Base-by-base conservation (phyloP, 2,329 filamentous ascomycete species). In the Paraphaeosphaeria sporulosa region DNA sequence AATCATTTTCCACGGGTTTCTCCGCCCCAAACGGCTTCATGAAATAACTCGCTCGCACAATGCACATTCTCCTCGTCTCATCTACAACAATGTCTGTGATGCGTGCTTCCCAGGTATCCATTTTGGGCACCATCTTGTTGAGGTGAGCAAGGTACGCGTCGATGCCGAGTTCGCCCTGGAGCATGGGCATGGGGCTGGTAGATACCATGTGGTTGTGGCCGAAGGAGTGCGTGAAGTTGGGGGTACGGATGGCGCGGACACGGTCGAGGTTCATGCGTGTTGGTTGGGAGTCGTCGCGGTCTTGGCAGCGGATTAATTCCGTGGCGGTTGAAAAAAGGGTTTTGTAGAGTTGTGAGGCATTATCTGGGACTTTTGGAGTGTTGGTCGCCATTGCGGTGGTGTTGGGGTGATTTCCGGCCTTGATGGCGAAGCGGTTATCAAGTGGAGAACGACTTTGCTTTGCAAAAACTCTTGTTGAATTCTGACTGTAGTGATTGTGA, bases 141-240 rank as follows among this genome's bases (percentile, higher is more conserved):
- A 75, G 59, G 34, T 72, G 73, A 6, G 60, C 12, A 17, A 68
- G 49, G 53, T 73, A 77, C 5, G 21, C 66, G 4, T 68, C 57
- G 19, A 66, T 59, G 1, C 58, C 62, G 8, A 63, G 50, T 7
- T 46, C 38, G 23, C 61, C 61, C 52, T 73, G 70, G 4, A 75
- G 60, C 0, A 51, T 60, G 0, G 71, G 60, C 0, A 51, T 60
- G 0, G 71, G 73, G 2, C 59, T 58, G 1, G 59, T 50, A 9
- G 65, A 64, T 15, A 74, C 64, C 59, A 72, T 67, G 61, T 64
- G 66, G n/a, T 66, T 66, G 61, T 76, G 75, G 47, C 75, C 75
- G 61, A 66, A 76, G 40, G 58, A 59, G 55, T 75, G 70, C 7
- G 52, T 38, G 60, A 69, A 73, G 30, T 58, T 32, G 4, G 65